phyloP scores from a whole-genome alignment of 768 basidiomycete genomes.

The Gautieria morchelliformis region DNA sequence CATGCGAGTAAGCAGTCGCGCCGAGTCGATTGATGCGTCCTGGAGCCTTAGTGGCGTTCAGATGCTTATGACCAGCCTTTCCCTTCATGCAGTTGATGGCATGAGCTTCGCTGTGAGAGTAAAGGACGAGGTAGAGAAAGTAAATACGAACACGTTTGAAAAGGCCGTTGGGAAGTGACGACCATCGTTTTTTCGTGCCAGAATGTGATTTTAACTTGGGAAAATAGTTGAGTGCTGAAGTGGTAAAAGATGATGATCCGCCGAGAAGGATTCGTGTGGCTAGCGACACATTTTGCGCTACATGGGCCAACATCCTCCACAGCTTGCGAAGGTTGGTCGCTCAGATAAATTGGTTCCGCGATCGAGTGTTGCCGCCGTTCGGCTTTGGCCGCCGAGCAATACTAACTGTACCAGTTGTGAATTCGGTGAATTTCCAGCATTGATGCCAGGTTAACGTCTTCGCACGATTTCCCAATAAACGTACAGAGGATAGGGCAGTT shows the following conservation, averaged over 20 bases:
- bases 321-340: too few relatives aligned
- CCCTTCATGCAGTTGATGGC: constrained; percentile 30
- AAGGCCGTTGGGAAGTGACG: constrained; percentile 51
- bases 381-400: too few relatives aligned
- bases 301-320: too few relatives aligned
- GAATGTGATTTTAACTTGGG: constrained; percentile 78
- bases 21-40: constrained; percentile 57
- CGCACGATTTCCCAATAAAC: not conserved
- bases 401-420: not conserved
- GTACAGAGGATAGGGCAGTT: not conserved
- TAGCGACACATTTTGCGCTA: not conserved
- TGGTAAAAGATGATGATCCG: constrained; percentile 39
- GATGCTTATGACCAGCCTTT: constrained; percentile 62
- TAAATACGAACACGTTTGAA: constrained; percentile 61
- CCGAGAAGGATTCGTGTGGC: not conserved
- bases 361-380: not conserved
- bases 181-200: constrained; percentile 76
- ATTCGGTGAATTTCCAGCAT: not conserved
- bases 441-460: too few relatives aligned
- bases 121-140: not conserved
- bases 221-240: constrained; percentile 42
- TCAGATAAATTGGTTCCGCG: not conserved
- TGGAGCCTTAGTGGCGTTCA: constrained; percentile 59
- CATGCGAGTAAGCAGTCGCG: constrained; percentile 55
- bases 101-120: not conserved